A percentile compares a stretch with the other conserved stretches of the same genome.
phyloP scores from a whole-genome alignment of 2,329 filamentous ascomycete genomes.

The Epichloe bromicola region DNA sequence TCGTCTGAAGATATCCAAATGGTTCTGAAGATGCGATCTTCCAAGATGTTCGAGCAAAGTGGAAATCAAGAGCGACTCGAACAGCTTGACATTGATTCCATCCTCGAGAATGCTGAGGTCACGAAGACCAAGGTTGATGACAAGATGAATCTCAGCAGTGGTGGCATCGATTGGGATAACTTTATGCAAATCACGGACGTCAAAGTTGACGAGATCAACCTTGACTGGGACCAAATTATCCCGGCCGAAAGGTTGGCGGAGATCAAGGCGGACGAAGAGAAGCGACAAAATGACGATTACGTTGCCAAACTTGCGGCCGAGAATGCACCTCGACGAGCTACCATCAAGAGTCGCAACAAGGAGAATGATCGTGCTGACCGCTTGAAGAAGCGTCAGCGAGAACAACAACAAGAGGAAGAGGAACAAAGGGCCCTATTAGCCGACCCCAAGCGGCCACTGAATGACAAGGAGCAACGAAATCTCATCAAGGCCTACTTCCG shows the following conservation, averaged over 20 bases:
- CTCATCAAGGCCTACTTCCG: slow-evolving; percentile 83
- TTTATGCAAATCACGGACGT: slow-evolving; percentile 98
- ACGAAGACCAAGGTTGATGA: slow-evolving; percentile 94
- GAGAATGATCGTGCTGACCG: slow-evolving; percentile 53
- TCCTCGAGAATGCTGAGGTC: slow-evolving; percentile 91
- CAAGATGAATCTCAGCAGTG: slow-evolving; percentile 81
- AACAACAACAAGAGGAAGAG: slow-evolving; percentile 55
- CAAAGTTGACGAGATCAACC: slow-evolving; percentile 66
- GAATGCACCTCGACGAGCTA: slow-evolving; percentile 66
- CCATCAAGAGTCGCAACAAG: slow-evolving; percentile 42
- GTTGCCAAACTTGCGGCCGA: slow-evolving; percentile 72
- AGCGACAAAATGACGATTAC: slow-evolving; percentile 70
- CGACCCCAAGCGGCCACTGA: slow-evolving; percentile 81
- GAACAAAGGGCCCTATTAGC: slow-evolving; percentile 59
- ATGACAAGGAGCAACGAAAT: slow-evolving; percentile 85
- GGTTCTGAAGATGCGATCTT: slow-evolving; percentile 94
- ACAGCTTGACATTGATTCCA: slow-evolving; percentile 93
- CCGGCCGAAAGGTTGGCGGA: slow-evolving; percentile 82
- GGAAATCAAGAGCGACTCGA: slow-evolving; percentile 94
- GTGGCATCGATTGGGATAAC: slow-evolving; percentile 73
- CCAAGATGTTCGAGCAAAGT: slow-evolving; percentile 97
- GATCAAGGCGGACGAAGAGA: slow-evolving; percentile 81
- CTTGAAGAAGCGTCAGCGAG: slow-evolving; percentile 52
- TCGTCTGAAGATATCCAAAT: slow-evolving; percentile 91
- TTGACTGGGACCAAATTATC: slow-evolving; percentile 98